Base-by-base conservation (phyloP, 208 protist genomes). In the Leishmania martiniquensis region DNA sequence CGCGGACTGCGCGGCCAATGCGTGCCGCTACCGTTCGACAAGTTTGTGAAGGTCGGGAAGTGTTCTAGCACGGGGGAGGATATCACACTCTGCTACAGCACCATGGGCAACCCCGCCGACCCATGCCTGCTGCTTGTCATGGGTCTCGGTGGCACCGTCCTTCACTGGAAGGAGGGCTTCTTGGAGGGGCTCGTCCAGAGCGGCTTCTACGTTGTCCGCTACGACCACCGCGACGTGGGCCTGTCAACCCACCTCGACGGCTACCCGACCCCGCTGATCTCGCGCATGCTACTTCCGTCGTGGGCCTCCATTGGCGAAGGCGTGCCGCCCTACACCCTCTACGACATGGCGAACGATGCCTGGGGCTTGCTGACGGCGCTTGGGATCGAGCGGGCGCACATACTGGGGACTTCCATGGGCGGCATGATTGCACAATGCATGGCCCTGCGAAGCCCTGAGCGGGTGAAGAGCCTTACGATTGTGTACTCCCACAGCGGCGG, bases 351-450 rank as follows among this genome's bases (percentile, higher is more conserved):
- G 0, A 57, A 62, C 15, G 93, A 96, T 78, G 93, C 78, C 0
- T 76, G 88, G 66, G 75, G 78, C 15, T 80, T 96, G 47, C 77
- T 96, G 72, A 83, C 81, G 3, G 63, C 76, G 6, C 81, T 96
- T 0, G 82, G 78, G 13, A 90, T 95, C 52, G 32, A 83, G 47
- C 70, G 77, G 25, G 89, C 85, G 20, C 90, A 96, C 81, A 52
- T 95, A 2, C n/a, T 93, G 0, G 91, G 89, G 22, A 70, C n/a
- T 1, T 89, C 82, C 32, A 95, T 95, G 89, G 93, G 91, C 29
- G 93, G 91, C 45, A 95, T 95, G 93, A 93, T 95, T 80, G 89
- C 81, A 55, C 93, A 95, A 82, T 78, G 74, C 65, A 93, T 95
- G 85, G 85, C 90, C 17, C 77, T 95, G 37, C 75, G 75, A 1